Conservation (phyloP, 805 yeast species). For the Teunomyces aglyptinius region DNA sequence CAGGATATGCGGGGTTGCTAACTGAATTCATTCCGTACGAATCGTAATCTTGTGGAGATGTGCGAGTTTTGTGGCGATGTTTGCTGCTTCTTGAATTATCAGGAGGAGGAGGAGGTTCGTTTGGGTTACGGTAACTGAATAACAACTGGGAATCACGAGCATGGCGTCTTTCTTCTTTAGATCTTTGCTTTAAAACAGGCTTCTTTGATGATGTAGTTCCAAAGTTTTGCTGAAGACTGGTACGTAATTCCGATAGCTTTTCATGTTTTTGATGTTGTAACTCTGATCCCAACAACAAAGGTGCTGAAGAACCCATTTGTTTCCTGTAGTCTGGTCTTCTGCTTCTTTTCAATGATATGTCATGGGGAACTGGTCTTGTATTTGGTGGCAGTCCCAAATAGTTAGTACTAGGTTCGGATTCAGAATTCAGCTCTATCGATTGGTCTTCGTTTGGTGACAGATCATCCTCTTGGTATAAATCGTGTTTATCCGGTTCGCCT, state of each 20-base stretch:
- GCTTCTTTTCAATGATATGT: conserved; percentile 35
- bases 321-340: conserved; percentile 42
- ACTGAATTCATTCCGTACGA: not conserved
- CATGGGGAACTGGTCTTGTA: conserved; percentile 9
- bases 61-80: not conserved
- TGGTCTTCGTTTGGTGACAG: not conserved
- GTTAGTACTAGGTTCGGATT: not conserved
- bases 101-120: conserved; percentile 8
- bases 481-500: conserved; percentile 45
- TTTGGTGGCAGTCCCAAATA: conserved; percentile 1
- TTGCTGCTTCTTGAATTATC: not conserved
- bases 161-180: conserved; percentile 10
- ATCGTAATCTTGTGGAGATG: not conserved
- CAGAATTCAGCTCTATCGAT: not conserved
- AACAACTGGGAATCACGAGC: conserved; percentile 34
- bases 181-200: conserved; percentile 6
- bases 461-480: not conserved
- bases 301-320: conserved; percentile 12
- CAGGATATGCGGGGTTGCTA: not conserved
- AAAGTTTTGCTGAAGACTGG: conserved; percentile 13
- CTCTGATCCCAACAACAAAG: conserved; percentile 20
- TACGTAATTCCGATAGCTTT: conserved; percentile 24
- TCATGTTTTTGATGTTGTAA: conserved; percentile 24
- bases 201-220: conserved; percentile 3
- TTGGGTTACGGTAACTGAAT: conserved; percentile 34